Conservation (phyloP, 1,284 basidiomycete species). For the Cryptococcus hybrid region DNA sequence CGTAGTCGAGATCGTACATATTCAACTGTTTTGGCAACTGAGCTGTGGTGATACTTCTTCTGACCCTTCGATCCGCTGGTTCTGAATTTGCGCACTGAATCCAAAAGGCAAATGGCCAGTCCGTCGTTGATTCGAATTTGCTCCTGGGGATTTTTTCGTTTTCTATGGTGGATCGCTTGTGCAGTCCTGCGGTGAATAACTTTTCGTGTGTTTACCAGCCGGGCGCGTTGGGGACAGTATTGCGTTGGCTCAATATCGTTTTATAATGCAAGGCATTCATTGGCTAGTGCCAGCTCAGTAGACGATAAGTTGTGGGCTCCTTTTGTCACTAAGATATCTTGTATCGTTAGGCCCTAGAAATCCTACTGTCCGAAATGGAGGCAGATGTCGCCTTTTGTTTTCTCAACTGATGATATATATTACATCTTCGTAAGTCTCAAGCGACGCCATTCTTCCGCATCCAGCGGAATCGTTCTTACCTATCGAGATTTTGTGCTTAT, state of each 20-base stretch:
- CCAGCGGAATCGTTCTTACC: background rate
- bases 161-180: no score
- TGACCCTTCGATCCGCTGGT: background rate
- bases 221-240: background rate
- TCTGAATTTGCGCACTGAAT: constrained; percentile 8
- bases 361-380: no score
- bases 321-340: background rate
- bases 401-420: no score
- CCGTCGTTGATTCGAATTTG: constrained; percentile 10
- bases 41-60: background rate
- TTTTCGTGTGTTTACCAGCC: background rate
- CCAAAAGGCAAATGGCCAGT: constrained; percentile 36
- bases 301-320: background rate
- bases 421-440: no score
- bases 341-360: no score
- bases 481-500: background rate
- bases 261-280: constrained; percentile 10
- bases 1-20: constrained; percentile 37
- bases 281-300: background rate
- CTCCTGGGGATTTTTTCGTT: background rate
- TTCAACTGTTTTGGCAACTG: background rate
- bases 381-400: no score
- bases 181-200: no score
- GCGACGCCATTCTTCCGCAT: background rate
- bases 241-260: constrained; percentile 1